Conservation (phyloP, 208 protist species). For the Trypanosoma mega region DNA sequence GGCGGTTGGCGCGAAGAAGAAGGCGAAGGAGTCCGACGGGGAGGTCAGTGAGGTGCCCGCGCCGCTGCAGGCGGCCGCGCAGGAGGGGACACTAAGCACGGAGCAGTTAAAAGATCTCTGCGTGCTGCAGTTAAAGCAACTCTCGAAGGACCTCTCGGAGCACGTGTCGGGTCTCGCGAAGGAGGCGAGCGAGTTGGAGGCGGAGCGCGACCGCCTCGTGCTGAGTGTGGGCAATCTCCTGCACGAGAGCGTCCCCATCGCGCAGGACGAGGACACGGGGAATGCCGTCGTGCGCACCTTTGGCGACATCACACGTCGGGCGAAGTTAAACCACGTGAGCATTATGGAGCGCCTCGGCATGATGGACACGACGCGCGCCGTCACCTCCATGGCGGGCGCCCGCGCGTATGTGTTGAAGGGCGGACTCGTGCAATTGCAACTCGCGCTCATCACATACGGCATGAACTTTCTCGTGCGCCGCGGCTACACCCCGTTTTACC, state of each 20-base stretch:
- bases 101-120: slow-evolving; percentile 68
- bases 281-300: slow-evolving; percentile 87
- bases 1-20: slow-evolving; percentile 89
- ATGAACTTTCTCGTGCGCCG: slow-evolving; percentile 93
- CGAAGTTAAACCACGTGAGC: slow-evolving; percentile 90
- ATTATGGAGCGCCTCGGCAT: slow-evolving; percentile 93
- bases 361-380: slow-evolving; percentile 76
- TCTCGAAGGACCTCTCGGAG: slow-evolving; percentile 77
- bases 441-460: slow-evolving; percentile 98
- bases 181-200: slow-evolving; percentile 54
- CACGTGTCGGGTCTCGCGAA: slow-evolving; percentile 61
- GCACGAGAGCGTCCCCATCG: slow-evolving; percentile 94
- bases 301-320: slow-evolving; percentile 77
- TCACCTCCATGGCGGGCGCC: slow-evolving; percentile 93
- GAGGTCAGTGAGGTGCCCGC: slow-evolving; percentile 64
- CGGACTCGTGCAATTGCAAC: slow-evolving; percentile 95
- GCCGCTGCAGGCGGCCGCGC: slow-evolving; percentile 43
- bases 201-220: slow-evolving; percentile 79
- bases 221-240: slow-evolving; percentile 96
- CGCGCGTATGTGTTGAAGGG: slow-evolving; percentile 99
- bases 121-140: slow-evolving; percentile 88
- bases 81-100: slow-evolving; percentile 49
- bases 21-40: slow-evolving; percentile 90
- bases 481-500: slow-evolving; percentile 96
- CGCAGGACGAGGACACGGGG: slow-evolving; percentile 94